These are phyloP conservation scores for Candida silvatica DNA, from an alignment of 805 yeast genomes.

Conservation along the genomic window DNA sequence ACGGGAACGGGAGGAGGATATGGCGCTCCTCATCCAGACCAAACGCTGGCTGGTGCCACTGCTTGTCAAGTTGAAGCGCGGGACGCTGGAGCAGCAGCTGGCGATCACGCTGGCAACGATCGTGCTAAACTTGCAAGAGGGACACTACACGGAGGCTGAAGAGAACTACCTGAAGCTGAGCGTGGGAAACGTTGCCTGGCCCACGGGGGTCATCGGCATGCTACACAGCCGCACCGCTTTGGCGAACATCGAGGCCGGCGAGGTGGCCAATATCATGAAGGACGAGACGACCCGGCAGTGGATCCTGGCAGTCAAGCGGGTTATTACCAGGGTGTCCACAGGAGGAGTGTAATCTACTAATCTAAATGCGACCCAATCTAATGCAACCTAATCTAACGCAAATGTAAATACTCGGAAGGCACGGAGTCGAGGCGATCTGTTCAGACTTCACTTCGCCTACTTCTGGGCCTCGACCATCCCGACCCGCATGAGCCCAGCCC, in stretches of 20 bases:
- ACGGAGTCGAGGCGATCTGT: too few relatives aligned
- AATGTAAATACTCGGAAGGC: too few relatives aligned
- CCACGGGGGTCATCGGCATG: conserved; percentile 73
- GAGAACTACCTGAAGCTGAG: conserved; percentile 68
- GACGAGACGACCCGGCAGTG: conserved; percentile 69
- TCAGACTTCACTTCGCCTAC: too few relatives aligned
- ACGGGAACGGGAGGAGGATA: conserved; percentile 43
- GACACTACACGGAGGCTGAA: conserved; percentile 43
- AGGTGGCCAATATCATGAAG: conserved; percentile 66
- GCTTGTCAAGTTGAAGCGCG: conserved; percentile 43
- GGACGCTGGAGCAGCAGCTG: conserved; percentile 29
- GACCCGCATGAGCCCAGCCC: too few relatives aligned
- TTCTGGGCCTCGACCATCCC: too few relatives aligned
- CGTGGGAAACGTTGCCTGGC: conserved; percentile 89
- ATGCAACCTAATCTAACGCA: too few relatives aligned
- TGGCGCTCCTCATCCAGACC: conserved; percentile 32
- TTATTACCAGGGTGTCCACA: too few relatives aligned
- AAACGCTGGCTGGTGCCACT: conserved; percentile 41
- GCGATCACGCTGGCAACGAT: conserved; percentile 52
- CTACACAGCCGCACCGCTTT: conserved; percentile 70
- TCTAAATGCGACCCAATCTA: too few relatives aligned
- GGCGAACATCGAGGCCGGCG: conserved; percentile 35
- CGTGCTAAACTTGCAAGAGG: conserved; percentile 48
- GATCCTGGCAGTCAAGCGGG: conserved; percentile 67
- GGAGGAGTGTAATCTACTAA: neutral